Evolutionary conservation across 768 basidiomycete genomes (phyloP), one percentile per base, ranked within the genome.

Genomic region (Thelephora ganbajun): DNA sequence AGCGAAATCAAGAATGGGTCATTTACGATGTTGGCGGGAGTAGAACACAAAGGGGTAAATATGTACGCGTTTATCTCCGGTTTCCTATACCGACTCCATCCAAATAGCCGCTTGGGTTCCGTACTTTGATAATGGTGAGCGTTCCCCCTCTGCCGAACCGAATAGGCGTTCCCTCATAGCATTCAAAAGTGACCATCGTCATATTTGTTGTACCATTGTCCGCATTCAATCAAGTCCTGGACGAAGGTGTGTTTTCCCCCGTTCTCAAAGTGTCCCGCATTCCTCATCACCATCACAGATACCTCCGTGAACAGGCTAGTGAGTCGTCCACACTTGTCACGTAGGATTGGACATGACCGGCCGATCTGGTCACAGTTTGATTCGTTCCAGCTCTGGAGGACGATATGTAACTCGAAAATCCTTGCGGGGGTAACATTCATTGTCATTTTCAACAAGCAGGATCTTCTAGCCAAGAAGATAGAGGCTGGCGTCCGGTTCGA

Each of bases 11-110:
- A 44, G 59, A 72, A 16, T 83, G 80, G 79, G 66, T 72, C 6
- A 73, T 83, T 35, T 82, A 80, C 55, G 81, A 84, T 51, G 75
- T 83, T 14, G 78, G 79, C 19, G 82, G 80, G 0, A 70, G 71
- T 46, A 65, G 72, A 30, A 69, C 69, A 47, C 74, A 79, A 55
- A 62, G 77, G 62, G 73, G 78, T 77, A 52, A 45, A 66, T 53
- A 37, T 22, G 44, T 37, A 16, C 36, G 9, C 49, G 4, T 4
- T 30, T 30, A 4, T 30, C 26, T 30, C 26, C 26, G 26, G 9
- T 30, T 30, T 30, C 9, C 4, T 9, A 9, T 9, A 4, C 26
- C 26, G 9, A 30, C 26, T 30, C 26, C 26, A 30, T 30, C 34
- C n/a, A n/a, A 12, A 22, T 46, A 79, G 79, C 73, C 48, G 71